phyloP scores from a whole-genome alignment of 441 rosid species.

The Pelargonium fulgidum region DNA sequence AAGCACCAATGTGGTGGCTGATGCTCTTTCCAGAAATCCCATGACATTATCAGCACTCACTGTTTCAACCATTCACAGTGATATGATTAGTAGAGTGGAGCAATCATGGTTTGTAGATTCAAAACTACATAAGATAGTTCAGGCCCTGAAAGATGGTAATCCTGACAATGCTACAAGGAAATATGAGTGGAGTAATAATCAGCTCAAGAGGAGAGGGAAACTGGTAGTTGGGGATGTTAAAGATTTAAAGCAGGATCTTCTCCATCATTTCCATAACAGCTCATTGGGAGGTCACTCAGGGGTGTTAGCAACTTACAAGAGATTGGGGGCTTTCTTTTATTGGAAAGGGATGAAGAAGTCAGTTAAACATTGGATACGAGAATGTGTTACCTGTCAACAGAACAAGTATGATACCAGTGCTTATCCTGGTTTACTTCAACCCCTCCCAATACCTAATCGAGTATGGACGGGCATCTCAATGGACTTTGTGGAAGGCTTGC shows the following conservation, averaged over 20 bases:
- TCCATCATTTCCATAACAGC: not conserved
- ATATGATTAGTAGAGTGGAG: too few species aligned
- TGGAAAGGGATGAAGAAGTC: not conserved
- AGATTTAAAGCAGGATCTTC: not conserved
- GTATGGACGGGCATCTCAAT: conserved; percentile 3
- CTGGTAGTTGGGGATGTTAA: not conserved
- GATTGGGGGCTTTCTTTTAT: not conserved
- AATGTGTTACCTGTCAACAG: not conserved
- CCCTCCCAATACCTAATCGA: not conserved
- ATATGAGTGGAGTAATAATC: not conserved
- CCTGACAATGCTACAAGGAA: not conserved
- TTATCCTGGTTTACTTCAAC: not conserved
- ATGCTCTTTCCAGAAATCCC: not conserved
- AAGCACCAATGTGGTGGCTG: not conserved
- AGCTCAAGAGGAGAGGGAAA: not conserved
- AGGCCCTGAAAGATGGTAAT: too few species aligned
- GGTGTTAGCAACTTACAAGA: not conserved
- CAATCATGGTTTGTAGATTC: too few species aligned
- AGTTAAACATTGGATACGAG: not conserved
- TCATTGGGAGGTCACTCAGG: not conserved
- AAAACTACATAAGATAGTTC: too few species aligned
- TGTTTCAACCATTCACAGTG: too few species aligned
- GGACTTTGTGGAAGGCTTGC: conserved; percentile 8
- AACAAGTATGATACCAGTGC: not conserved
- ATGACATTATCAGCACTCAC: too few species aligned